These are phyloP conservation scores for Abrus precatorius DNA, from an alignment of 306 rosid species.

Conservation along the genomic window DNA sequence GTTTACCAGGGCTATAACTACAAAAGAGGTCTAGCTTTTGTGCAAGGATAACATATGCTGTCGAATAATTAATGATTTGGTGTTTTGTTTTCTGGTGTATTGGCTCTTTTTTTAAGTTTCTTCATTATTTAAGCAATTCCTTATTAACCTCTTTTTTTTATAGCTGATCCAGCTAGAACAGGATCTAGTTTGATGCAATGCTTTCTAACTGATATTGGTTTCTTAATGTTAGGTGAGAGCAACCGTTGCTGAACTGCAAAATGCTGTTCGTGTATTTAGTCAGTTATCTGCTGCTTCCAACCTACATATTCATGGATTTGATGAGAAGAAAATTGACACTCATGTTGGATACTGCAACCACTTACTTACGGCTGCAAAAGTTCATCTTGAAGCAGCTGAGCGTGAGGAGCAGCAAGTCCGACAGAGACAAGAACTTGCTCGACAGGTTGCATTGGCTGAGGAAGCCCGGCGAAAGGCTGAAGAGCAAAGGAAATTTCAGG, in stretches of 20 bases:
- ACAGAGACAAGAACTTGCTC: conserved; percentile 95
- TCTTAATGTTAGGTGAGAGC: conserved; percentile 76
- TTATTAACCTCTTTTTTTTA: neutral
- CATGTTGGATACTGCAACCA: conserved; percentile 97
- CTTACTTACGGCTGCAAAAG: conserved; percentile 85
- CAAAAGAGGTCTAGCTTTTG: conserved; percentile 6
- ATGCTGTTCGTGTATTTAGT: conserved; percentile 97
- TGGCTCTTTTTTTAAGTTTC: neutral
- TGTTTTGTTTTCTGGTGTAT: conserved; percentile 4
- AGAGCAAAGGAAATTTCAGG: conserved; percentile 95
- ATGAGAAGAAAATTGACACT: conserved; percentile 98
- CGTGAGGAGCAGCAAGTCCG: conserved; percentile 92
- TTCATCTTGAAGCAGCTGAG: conserved; percentile 93
- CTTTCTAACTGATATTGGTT: conserved; percentile 37
- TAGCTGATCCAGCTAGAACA: neutral
- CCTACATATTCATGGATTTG: conserved; percentile 98
- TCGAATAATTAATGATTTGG: neutral
- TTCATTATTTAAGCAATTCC: conserved; percentile 2
- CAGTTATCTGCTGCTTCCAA: conserved; percentile 99
- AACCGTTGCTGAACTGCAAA: conserved; percentile 91
- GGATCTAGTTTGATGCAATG: conserved; percentile 20
- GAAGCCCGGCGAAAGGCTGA: conserved; percentile 98
- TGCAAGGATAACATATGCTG: neutral
- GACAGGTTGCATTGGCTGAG: conserved; percentile 94
- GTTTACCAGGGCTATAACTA: neutral